phyloP scores from a whole-genome alignment of 495 filamentous ascomycete species.

The Daldinia vernicosa region DNA sequence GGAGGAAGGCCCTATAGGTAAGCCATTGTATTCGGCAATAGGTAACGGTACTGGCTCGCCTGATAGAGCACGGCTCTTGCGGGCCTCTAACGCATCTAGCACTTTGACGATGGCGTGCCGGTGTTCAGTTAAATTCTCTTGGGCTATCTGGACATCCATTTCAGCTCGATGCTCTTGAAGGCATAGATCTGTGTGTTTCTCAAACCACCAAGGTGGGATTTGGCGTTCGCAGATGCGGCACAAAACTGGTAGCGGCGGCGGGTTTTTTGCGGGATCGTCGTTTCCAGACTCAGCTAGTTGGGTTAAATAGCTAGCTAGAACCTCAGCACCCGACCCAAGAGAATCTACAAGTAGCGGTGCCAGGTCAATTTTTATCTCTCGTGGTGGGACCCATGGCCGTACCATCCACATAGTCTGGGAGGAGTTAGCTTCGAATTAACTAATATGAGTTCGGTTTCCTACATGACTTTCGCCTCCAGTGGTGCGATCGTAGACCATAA shows the following conservation, averaged over 20 bases:
- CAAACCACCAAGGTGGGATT: slow-evolving; percentile 99
- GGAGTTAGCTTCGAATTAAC: slow-evolving; percentile 37
- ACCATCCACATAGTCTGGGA: slow-evolving; percentile 99
- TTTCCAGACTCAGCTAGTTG: slow-evolving; percentile 84
- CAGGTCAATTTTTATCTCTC: slow-evolving; percentile 94
- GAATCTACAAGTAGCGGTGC: slow-evolving; percentile 91
- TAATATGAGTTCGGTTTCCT: slow-evolving; percentile 51
- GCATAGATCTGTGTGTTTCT: slow-evolving; percentile 97
- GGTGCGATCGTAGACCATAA: slow-evolving; percentile 93
- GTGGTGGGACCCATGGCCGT: slow-evolving; percentile 85
- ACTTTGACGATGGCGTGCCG: slow-evolving; percentile 96
- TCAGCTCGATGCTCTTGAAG: slow-evolving; percentile 95
- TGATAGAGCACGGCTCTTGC: slow-evolving; percentile 71
- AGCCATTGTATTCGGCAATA: slow-evolving; percentile 87
- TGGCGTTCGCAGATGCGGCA: slow-evolving; percentile 98
- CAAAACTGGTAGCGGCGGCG: slow-evolving; percentile 87
- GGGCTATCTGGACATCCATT: slow-evolving; percentile 95
- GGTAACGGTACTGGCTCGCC: slow-evolving; percentile 65
- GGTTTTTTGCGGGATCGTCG: slow-evolving; percentile 80
- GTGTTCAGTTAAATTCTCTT: slow-evolving; percentile 93
- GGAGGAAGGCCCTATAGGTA: slow-evolving; percentile 81
- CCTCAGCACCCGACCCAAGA: slow-evolving; percentile 91
- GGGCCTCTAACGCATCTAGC: slow-evolving; percentile 87
- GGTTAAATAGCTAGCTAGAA: slow-evolving; percentile 92
- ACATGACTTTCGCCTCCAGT: slow-evolving; percentile 91